Evolutionary conservation across 495 filamentous ascomycete species (phyloP), one percentile per base, ranked within the genome.

Genomic region (Penicillium atrosanguineum): DNA sequence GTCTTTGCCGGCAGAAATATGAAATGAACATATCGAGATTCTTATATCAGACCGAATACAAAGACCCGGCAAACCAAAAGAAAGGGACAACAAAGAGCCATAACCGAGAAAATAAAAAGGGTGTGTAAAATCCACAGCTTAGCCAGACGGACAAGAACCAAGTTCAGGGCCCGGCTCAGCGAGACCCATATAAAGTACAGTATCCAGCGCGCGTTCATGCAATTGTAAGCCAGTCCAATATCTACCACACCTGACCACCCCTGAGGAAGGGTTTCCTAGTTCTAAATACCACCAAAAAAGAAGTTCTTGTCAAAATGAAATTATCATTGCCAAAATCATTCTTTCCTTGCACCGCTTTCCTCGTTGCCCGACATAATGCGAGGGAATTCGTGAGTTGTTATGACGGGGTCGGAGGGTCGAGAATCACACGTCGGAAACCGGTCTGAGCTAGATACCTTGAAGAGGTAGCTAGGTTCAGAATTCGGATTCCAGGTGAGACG

Each of bases 161-260:
- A 47, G 53, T 43, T 40, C 21, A 47, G 46, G 56, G 50, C 44
- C 57, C 46, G 48, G 57, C 42, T 40, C 43, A 56, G 50, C 50
- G 53, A 67, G 58, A 60, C 53, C 50, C 59, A 59, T 55, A 65
- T 65, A 67, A 65, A 67, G 59, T 67, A 67, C 64, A 67, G 44
- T 61, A 59, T 60, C 61, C 61, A 64, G 62, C 62, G 59, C 61
- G 59, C 48, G 48, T 53, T 64, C 62, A 67, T 65, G 64, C 64
- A 67, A 65, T 62, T 62, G 56, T 67, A 62, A 66, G 51, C 53
- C 53, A 67, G 50, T 57, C 60, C 59, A 59, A 65, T 67, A 67
- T 67, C 64, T 67, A 64, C 64, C 56, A 60, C 50, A 57, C 45
- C 48, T 49, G 50, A 54, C 55, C 57, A 64, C 51, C 55, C 38